Conservation (phyloP, 805 yeast species). For the Wickerhamomyces bovis region DNA sequence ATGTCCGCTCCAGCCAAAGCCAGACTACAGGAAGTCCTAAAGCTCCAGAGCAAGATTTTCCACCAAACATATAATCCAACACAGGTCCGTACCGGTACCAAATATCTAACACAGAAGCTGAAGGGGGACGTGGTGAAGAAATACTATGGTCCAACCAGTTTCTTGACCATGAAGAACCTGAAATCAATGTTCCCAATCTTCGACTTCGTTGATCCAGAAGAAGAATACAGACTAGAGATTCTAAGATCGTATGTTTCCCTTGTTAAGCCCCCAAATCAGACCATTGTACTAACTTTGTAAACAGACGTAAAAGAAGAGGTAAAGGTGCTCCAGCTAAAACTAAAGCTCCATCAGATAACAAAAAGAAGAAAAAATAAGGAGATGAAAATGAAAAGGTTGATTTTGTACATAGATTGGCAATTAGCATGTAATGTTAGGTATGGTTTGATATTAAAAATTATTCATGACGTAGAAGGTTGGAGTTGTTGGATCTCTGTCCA, state of each 20-base stretch:
- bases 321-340: constrained; percentile 84
- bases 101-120: constrained; percentile 59
- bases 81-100: constrained; percentile 63
- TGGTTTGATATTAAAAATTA: not conserved
- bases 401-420: constrained; percentile 11
- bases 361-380: constrained; percentile 33
- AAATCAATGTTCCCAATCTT: constrained; percentile 43
- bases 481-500: constrained; percentile 3
- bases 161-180: constrained; percentile 58
- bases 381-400: no score
- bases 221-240: constrained; percentile 52
- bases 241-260: constrained; percentile 13
- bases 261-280: not conserved
- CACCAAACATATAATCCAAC: constrained; percentile 67
- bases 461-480: not conserved
- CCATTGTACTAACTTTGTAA: constrained; percentile 17
- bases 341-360: constrained; percentile 33
- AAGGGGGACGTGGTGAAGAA: constrained; percentile 65
- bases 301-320: constrained; percentile 68
- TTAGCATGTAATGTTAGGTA: not conserved
- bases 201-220: constrained; percentile 59
- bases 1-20: constrained; percentile 32
- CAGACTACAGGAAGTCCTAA: constrained; percentile 51
- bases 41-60: constrained; percentile 60
- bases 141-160: constrained; percentile 71